Percentiles rank a stretch among this genome's conserved stretches.
phyloP scores from a whole-genome alignment of 163 green algal genomes.

The Volvox carteri region DNA sequence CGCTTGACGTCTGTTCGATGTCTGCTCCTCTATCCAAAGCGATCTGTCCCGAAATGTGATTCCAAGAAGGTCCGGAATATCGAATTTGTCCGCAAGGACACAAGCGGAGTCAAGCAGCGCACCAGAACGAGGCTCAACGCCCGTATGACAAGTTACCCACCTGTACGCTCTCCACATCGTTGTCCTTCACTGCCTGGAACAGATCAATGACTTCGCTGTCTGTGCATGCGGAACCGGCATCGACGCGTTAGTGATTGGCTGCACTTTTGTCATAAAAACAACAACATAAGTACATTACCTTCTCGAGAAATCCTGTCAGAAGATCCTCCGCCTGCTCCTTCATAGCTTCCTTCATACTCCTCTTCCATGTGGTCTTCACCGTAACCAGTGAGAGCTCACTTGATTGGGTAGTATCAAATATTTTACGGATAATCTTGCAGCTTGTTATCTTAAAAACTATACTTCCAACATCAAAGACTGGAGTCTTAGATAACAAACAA shows the following conservation, averaged over 20 bases:
- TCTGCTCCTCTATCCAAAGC: conserved; percentile 55
- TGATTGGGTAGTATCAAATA: no score
- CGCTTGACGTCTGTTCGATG: conserved; percentile 57
- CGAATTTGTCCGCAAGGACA: background rate
- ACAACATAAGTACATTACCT: conserved; percentile 1
- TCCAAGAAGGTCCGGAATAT: background rate
- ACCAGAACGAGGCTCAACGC: background rate
- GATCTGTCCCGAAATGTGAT: no score
- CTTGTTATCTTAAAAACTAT: no score
- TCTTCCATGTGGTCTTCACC: conserved; percentile 14
- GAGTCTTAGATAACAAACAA: no score
- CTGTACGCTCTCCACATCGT: conserved; percentile 57
- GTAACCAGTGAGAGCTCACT: no score
- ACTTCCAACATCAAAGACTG: no score
- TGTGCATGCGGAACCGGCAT: background rate
- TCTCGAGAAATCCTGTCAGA: background rate
- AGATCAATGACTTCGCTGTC: conserved; percentile 56
- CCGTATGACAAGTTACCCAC: background rate
- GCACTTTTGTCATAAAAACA: background rate
- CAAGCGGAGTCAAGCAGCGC: background rate
- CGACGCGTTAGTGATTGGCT: background rate
- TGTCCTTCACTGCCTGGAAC: conserved; percentile 57
- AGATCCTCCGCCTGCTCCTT: background rate
- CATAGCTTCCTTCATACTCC: conserved; percentile 43
- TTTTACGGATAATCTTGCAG: no score